Base-by-base conservation (phyloP, 768 basidiomycete species). In the Auriscalpium orientale region DNA sequence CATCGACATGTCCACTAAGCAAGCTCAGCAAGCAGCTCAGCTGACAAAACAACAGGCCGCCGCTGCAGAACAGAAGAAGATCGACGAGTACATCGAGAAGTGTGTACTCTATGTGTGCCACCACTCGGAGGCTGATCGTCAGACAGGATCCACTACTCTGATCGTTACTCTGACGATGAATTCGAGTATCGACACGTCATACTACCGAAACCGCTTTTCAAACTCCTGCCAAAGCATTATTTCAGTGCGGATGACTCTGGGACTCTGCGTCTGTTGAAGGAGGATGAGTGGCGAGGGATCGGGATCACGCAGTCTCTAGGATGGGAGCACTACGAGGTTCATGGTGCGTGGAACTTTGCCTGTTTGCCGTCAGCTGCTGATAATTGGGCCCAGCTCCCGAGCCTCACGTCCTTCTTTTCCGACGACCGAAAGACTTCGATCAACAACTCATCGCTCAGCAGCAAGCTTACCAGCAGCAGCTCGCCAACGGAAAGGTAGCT, bases 111-210 rank as follows among this genome's bases (percentile, higher is more conserved):
- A 48, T 55, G 58, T 46, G 62, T 59, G 56, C 53, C 33, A 54
- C 51, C 53, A 33, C 55, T 49, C 6, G 34, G 4, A 46, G 20
- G 12, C 54, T 49, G 34, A 37, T 34, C 34, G 28, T 12, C 21
- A 28, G 44, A 20, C 62, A 92, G 90, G 69, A 93, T 93, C 64
- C 86, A 91, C 66, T 93, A 93, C 67, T 93, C 91, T 58, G 89
- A 92, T 71, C 85, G 90, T 59, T 94, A 98, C 70, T 82, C 89
- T 8, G 95, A 98, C 71, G 91, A 95, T 70, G 73, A 81, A 61
- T 97, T 81, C 71, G 95, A 98, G 77, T 98, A 98, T 69, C 89
- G 92, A 56, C 95, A 98, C 71, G 95, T 99, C 62, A 97, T 97
- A 63, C 76, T 99, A 18, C 95, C 95, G 7, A 97, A 97, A 68